A percentile compares a stretch with the other conserved stretches of the same genome.
These are phyloP conservation scores for Coriaria nepalensis DNA, from an alignment of 306 rosid species.

Conservation along the genomic window DNA sequence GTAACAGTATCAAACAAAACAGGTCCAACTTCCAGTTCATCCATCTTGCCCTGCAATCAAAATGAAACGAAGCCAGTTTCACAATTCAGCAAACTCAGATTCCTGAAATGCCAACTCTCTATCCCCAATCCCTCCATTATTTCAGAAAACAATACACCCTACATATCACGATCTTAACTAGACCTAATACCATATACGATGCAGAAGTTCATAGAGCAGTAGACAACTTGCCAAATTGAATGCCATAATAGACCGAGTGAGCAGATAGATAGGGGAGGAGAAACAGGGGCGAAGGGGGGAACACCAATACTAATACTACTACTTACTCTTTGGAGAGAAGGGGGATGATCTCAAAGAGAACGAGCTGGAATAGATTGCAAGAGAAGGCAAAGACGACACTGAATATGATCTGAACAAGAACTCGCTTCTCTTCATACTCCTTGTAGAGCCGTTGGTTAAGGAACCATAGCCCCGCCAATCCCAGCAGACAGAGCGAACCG, in stretches of 20 bases:
- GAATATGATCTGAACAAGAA: conserved; percentile 77
- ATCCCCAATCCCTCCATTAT: too few relatives aligned
- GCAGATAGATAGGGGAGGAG: not conserved
- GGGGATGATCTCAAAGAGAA: conserved; percentile 91
- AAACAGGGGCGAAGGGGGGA: not conserved
- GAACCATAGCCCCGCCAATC: conserved; percentile 90
- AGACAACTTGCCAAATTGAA: too few relatives aligned
- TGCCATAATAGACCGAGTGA: not conserved
- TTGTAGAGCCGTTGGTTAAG: conserved; percentile 79
- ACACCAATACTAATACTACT: too few relatives aligned
- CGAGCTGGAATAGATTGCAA: conserved; percentile 91
- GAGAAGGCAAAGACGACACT: conserved; percentile 91
- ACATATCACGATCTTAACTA: too few relatives aligned
- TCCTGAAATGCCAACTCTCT: too few relatives aligned
- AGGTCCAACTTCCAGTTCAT: conserved; percentile 89
- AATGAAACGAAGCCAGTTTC: not conserved
- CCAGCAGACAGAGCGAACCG: conserved; percentile 49
- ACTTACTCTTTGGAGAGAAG: conserved; percentile 70
- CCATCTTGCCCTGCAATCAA: conserved; percentile 51
- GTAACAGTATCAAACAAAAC: conserved; percentile 65
- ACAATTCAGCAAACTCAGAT: not conserved
- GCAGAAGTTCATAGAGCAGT: too few relatives aligned
- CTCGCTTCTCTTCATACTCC: conserved; percentile 90
- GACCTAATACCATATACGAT: too few relatives aligned
- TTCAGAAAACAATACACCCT: too few relatives aligned